phyloP scores from a whole-genome alignment of 2,329 filamentous ascomycete genomes.

The Trichoderma cornu-damae region DNA sequence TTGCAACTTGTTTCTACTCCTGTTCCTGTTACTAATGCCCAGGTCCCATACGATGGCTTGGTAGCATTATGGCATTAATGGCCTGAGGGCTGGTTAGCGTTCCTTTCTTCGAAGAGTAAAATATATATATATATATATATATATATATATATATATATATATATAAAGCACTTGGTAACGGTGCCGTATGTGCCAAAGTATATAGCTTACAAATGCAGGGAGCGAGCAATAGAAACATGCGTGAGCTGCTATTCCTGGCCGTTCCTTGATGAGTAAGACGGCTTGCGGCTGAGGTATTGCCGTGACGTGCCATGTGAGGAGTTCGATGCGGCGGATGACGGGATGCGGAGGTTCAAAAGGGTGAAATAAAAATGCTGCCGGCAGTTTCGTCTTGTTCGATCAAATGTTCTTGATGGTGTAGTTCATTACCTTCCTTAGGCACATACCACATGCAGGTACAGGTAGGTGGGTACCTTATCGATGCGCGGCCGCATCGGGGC shows the following conservation, averaged over 20 bases:
- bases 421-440: too few relatives aligned
- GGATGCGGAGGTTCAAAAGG: too few relatives aligned
- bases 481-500: background rate
- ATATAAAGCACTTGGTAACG: too few relatives aligned
- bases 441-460: too few relatives aligned
- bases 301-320: background rate
- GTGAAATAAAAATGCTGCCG: too few relatives aligned
- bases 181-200: too few relatives aligned
- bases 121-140: background rate
- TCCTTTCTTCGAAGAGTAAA: background rate
- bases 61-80: slow-evolving; percentile 7
- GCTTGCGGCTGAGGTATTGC: background rate
- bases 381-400: too few relatives aligned
- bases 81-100: slow-evolving; percentile 5
- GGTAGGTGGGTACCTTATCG: too few relatives aligned
- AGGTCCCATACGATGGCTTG: background rate
- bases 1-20: background rate
- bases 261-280: background rate
- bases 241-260: background rate
- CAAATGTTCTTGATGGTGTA: background rate
- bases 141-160: too few relatives aligned
- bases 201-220: too few relatives aligned
- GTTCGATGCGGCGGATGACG: background rate
- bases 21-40: background rate
- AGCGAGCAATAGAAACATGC: background rate